phyloP scores from a whole-genome alignment of 805 yeast species.

The Teunomyces tritomae region DNA sequence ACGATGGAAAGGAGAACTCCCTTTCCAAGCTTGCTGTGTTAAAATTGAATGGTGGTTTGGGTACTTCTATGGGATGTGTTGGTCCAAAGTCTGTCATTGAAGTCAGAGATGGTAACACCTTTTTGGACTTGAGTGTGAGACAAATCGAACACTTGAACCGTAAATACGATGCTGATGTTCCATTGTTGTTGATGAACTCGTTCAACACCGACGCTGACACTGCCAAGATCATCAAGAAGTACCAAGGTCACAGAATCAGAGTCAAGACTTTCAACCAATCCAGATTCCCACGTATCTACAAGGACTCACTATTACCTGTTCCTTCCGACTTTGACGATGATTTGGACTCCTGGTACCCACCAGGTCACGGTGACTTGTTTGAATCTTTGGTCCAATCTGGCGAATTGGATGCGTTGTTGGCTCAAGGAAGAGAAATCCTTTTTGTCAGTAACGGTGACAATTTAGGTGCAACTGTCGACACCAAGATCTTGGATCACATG shows the following conservation, averaged over 20 bases:
- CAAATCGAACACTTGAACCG: constrained; percentile 95
- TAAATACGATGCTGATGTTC: constrained; percentile 87
- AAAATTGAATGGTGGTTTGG: constrained; percentile 96
- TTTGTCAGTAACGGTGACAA: constrained; percentile 98
- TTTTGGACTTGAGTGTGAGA: constrained; percentile 91
- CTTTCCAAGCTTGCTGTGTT: constrained; percentile 88
- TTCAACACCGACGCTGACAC: constrained; percentile 97
- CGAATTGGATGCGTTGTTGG: constrained; percentile 82
- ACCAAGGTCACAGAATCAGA: constrained; percentile 92
- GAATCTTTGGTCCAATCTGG: constrained; percentile 89
- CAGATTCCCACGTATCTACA: constrained; percentile 92
- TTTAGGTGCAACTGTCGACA: constrained; percentile 96
- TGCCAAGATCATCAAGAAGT: constrained; percentile 90
- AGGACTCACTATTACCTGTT: constrained; percentile 94
- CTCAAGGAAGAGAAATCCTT: constrained; percentile 90
- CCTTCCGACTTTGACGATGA: constrained; percentile 73
- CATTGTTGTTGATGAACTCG: constrained; percentile 95
- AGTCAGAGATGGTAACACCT: constrained; percentile 97
- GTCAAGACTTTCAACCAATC: constrained; percentile 97
- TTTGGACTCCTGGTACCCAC: constrained; percentile 94
- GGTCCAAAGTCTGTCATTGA: constrained; percentile 98
- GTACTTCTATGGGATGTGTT: constrained; percentile 99
- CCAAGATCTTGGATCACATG: constrained; percentile 89
- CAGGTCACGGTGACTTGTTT: constrained; percentile 99
- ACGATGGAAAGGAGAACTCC: constrained; percentile 12